A percentile compares a stretch with the other conserved stretches of the same genome.
These are phyloP conservation scores for Pseudogymnoascus sp. DNA, from an alignment of 2,329 filamentous ascomycete genomes.

Conservation along the genomic window DNA sequence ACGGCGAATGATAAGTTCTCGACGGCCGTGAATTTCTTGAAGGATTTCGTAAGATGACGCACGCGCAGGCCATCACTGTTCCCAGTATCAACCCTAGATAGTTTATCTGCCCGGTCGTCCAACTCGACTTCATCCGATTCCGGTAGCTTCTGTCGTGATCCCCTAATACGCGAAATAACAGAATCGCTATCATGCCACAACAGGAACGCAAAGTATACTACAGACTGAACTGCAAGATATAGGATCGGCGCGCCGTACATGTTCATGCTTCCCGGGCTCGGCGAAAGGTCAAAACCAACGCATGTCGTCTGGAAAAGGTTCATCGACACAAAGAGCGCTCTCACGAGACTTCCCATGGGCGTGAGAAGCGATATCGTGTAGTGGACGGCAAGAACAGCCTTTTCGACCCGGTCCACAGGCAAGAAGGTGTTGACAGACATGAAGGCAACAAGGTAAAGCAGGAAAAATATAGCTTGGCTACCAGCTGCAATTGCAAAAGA, in stretches of 20 bases:
- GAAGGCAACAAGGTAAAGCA: constrained; percentile 66
- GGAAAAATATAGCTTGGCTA: constrained; percentile 63
- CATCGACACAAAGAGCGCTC: constrained; percentile 67
- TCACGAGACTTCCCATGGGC: constrained; percentile 68
- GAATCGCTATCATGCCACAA: constrained; percentile 77
- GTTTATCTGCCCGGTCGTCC: constrained; percentile 57
- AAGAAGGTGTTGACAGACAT: constrained; percentile 68
- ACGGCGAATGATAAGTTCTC: constrained; percentile 83
- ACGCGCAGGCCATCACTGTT: constrained; percentile 56
- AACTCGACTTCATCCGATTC: constrained; percentile 16
- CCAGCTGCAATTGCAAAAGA: constrained; percentile 79
- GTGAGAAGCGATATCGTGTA: constrained; percentile 68
- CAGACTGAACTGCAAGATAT: constrained; percentile 68
- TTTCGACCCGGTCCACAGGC: constrained; percentile 61
- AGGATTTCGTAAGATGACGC: constrained; percentile 71
- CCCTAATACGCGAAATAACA: constrained; percentile 45
- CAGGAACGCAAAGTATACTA: constrained; percentile 63
- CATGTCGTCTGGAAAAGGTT: constrained; percentile 83
- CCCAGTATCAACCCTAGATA: constrained; percentile 49
- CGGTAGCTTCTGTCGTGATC: constrained; percentile 12
- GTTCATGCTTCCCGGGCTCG: constrained; percentile 62
- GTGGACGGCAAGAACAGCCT: constrained; percentile 60
- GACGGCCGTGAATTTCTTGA: constrained; percentile 70
- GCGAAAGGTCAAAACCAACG: constrained; percentile 52
- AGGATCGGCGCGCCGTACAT: constrained; percentile 79